Evolutionary conservation across 441 rosid species (phyloP), one percentile per base, ranked within the genome.

Genomic region (Isatis lusitanica): DNA sequence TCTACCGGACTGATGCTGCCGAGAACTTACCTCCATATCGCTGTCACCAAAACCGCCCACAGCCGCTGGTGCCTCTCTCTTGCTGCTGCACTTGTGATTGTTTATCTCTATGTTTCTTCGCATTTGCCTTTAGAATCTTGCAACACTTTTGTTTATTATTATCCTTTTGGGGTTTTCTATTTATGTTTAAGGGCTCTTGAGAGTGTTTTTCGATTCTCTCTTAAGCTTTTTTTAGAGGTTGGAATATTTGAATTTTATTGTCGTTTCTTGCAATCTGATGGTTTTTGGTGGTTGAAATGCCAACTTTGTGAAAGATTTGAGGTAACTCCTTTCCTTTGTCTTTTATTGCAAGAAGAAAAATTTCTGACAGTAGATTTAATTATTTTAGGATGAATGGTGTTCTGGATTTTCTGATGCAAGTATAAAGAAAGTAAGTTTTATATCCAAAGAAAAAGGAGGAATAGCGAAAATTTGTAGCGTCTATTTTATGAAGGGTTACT

Each of bases 171-270:
- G 7, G 6, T 16, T 12, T 47, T 46, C 10, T 64, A 11, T 64
- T 0, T 44, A 31, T 46, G 4, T 63, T 0, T 17, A 33, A 65
- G 17, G 33, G 35, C 70, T 33, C 58, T 33, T 33, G 70, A 48
- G 70, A 47, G 28, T 65, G 43, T 17, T 65, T 65, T 65, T 33
- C 18, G 58, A 13, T 48, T 13, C 70, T 66, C 70, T 21, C 33
- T 62, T 62, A 3, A 26, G 46, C 13, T 12, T 46, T 30, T 48
- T 16, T 48, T 48, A 18, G 13, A 48, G 28, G 9, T 48, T 1
- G 30, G 28, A 31, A 26, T 26, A 26, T 26, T 0, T 26, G 48
- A 35, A 16, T 8, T 47, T 65, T 12, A 7, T 16, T 16, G 12
- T 48, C 16, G 21, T 18, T 38, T 51, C 33, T 13, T 51, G 43